These are phyloP conservation scores for Botryosphaeria dothidea DNA, from an alignment of 2,329 filamentous ascomycete genomes.

Conservation along the genomic window DNA sequence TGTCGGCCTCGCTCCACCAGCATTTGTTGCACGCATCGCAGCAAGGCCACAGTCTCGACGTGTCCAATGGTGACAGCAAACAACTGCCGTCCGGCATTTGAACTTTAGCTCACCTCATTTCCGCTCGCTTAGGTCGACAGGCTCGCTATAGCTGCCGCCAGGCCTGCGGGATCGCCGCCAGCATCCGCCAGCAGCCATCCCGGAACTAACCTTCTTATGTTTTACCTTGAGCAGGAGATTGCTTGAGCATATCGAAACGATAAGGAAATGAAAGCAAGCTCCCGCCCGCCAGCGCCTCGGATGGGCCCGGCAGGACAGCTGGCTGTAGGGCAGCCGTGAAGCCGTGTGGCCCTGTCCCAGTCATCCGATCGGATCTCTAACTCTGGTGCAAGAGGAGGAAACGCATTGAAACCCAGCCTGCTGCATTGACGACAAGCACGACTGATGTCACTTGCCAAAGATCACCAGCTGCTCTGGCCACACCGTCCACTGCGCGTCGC, in stretches of 20 bases:
- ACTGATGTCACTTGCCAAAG: neutral
- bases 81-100: slow-evolving; percentile 3
- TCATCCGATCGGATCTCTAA: slow-evolving; percentile 8
- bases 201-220: slow-evolving; percentile 13
- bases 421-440: neutral
- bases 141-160: neutral
- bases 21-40: neutral
- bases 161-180: slow-evolving; percentile 2
- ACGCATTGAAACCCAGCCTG: neutral
- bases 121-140: neutral
- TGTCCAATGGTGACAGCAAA: neutral
- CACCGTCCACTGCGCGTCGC: neutral
- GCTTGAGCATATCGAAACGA: slow-evolving; percentile 1
- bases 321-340: neutral
- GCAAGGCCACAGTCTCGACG: neutral
- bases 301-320: neutral
- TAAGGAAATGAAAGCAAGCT: neutral
- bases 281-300: neutral
- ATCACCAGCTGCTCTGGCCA: neutral
- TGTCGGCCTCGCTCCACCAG: neutral
- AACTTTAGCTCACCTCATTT: neutral
- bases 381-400: neutral
- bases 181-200: neutral
- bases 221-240: neutral
- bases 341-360: neutral